These are phyloP conservation scores for Davidsoniella eucalypti DNA, from an alignment of 2,329 filamentous ascomycete genomes.

Conservation along the genomic window DNA sequence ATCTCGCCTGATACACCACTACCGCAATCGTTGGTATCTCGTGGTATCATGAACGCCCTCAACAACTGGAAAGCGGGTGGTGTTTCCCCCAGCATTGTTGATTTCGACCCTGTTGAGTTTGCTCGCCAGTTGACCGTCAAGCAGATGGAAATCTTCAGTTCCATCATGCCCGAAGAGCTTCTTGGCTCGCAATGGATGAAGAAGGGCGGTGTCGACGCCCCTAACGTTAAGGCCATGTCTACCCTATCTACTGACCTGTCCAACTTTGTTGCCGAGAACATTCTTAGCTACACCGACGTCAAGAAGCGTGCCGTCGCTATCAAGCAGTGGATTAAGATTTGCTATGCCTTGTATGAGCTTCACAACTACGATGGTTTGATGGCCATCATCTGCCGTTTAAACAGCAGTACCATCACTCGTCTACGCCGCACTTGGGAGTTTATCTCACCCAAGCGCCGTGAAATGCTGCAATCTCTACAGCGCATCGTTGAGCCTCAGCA, in stretches of 20 bases:
- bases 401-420: constrained; percentile 78
- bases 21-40: constrained; percentile 53
- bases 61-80: constrained; percentile 59
- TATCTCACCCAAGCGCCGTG: constrained; percentile 69
- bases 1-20: constrained; percentile 54
- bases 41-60: constrained; percentile 58
- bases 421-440: constrained; percentile 84
- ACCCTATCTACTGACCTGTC: constrained; percentile 81
- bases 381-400: constrained; percentile 90
- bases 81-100: constrained; percentile 56
- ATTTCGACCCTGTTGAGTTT: constrained; percentile 82
- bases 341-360: constrained; percentile 67
- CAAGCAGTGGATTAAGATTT: constrained; percentile 98
- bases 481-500: constrained; percentile 75
- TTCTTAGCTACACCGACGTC: constrained; percentile 71
- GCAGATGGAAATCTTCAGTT: constrained; percentile 80
- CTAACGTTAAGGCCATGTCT: constrained; percentile 90
- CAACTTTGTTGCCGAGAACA: constrained; percentile 83
- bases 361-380: constrained; percentile 95
- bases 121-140: constrained; percentile 86
- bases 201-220: constrained; percentile 58
- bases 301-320: constrained; percentile 84
- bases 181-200: constrained; percentile 90
- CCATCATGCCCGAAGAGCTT: constrained; percentile 82
- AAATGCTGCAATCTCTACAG: constrained; percentile 61